Evolutionary conservation across 768 basidiomycete genomes (phyloP), one percentile per base, ranked within the genome.

Genomic region (Porphyrellus cyaneotinctus): DNA sequence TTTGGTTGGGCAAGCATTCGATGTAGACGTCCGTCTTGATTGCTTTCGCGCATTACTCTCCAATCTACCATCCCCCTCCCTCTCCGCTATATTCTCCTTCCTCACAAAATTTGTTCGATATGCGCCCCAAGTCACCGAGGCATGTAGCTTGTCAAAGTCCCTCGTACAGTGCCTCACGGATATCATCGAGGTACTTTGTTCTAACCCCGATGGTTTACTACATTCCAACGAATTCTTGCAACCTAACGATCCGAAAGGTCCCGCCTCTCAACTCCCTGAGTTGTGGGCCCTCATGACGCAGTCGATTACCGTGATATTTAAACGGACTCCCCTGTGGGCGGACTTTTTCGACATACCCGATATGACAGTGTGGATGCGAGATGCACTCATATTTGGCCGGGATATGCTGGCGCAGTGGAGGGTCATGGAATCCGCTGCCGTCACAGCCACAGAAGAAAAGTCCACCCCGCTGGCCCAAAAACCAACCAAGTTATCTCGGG

Each of bases 281-380:
- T 76, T 97, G 26, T 99, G 97, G 97, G 74, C 75, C 28, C 70
- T 83, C 32, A 91, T 97, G 88, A 85, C 86, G 7, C 76, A 78
- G 45, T 82, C 89, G 4, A 80, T 95, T 43, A 79, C 87, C 0
- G 76, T 87, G 47, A 92, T 99, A 57, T 97, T 97, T 74, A 84
- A 81, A 64, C 79, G 81, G 47, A 94, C 94, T 3, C 87, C 86
- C 0, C 64, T 74, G 14, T 99, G 97, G 97, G 81, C 97, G 0
- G 67, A 74, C 9, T 87, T 78, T 66, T 90, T 90, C 67, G 85
- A 88, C 49, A 84, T 82, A 60, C 80, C 84, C 24, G 84, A 85
- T 51, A 97, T 99, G 95, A 79, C 88, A 14, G 80, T 84, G 30
- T 99, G 97, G 97, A 98, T 99, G 97, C 83, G 95, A 50, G 97